Evolutionary conservation across 148 eudicot genomes (phyloP), one percentile per base, ranked within the genome.

Genomic region (Chenopodium berlandieri): DNA sequence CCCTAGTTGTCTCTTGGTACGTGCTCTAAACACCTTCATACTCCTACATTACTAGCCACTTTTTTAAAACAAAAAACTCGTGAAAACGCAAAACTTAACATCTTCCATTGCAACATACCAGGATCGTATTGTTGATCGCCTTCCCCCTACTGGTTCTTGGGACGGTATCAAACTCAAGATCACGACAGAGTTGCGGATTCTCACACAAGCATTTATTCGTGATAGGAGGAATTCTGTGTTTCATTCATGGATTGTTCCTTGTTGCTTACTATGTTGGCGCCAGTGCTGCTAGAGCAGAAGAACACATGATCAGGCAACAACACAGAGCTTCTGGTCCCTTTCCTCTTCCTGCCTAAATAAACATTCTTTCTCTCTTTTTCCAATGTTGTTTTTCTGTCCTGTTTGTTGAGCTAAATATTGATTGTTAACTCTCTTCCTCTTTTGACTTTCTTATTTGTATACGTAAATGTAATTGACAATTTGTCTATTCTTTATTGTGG

Each of bases 1-100:
- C 98, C 25, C 93, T 92, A 76, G 34, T 94, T 58, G 46, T 92
- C 50, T 88, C 95, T 65, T 96, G 99, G 99, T 96, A 85, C 10
- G 62, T 32, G 44, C 7, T 40, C 44, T 40, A 19, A 68, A 58
- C 50, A 14, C 47, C 40, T 48, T 1, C 54, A n/a, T 50, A 34
- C 16, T 48, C 78, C 11, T 0, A 19, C 0, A 3, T 66, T 64
- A 13, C 1, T 23, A 8, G 0, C 2, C 11, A 34, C 31, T 46
- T 9, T 22, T 62, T 4, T 69, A 5, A 1, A 14, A 14, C 1
- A 32, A 32, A 32, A 31, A 32, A 32, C 34, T 32, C 34, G 3
- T 32, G 3, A 32, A 1, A 32, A 1, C 3, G 34, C 34, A 32
- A 32, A 32, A 32, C 8, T 25, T 47, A 31, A 64, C 17, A 60